Evolutionary conservation across 2,329 filamentous ascomycete genomes (phyloP).

Genomic region (Aspergillus carbonarius): DNA sequence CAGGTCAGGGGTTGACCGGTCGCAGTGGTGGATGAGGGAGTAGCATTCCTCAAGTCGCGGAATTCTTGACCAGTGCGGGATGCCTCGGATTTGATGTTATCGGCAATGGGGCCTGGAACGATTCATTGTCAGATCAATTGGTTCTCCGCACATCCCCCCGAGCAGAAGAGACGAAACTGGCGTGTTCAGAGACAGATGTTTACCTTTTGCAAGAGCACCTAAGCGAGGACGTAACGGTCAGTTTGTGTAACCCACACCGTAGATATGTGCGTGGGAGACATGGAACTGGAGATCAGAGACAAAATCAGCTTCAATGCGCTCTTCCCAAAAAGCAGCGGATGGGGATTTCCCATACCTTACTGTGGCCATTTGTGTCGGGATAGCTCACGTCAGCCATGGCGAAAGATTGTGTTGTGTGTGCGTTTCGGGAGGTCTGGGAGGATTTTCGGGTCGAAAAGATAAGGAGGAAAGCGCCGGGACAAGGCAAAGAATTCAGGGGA

Average conservation of each 20-base stretch:
- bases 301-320: slow-evolving; percentile 7
- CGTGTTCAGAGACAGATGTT: neutral
- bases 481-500: slow-evolving; percentile 9
- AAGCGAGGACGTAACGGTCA: neutral
- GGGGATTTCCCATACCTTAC: slow-evolving; percentile 36
- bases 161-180: neutral
- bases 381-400: slow-evolving; percentile 41
- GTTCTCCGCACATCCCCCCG: neutral
- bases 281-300: neutral
- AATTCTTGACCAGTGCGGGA: slow-evolving; percentile 59
- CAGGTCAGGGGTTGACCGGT: slow-evolving; percentile 64
- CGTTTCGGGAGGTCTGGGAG: slow-evolving; percentile 16
- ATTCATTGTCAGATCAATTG: slow-evolving; percentile 18
- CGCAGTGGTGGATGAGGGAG: slow-evolving; percentile 55
- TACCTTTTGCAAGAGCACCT: slow-evolving; percentile 2
- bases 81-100: slow-evolving; percentile 57
- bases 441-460: slow-evolving; percentile 10
- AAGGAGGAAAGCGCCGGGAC: slow-evolving; percentile 9
- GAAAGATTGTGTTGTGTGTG: slow-evolving; percentile 11
- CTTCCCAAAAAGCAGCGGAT: neutral
- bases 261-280: neutral
- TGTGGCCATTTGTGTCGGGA: slow-evolving; percentile 36
- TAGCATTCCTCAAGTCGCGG: slow-evolving; percentile 56
- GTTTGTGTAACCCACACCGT: neutral
- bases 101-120: slow-evolving; percentile 53